These are phyloP conservation scores for Thinopyrum elongatum DNA, from an alignment of 176 grass and related monocot species.

Conservation along the genomic window DNA sequence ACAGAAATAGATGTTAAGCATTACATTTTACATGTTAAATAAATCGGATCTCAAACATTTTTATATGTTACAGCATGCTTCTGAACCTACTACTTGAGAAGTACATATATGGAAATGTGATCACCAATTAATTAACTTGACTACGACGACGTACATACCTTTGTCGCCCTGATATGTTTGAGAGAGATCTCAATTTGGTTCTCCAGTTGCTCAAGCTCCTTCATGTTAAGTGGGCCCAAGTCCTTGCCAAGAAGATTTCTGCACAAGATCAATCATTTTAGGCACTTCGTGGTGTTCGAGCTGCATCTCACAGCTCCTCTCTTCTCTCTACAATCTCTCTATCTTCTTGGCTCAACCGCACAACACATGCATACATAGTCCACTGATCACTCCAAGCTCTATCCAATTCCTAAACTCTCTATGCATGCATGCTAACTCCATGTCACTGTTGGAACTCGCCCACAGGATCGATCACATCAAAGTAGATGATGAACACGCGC, in stretches of 20 bases:
- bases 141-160: constrained; percentile 36
- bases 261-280: neutral
- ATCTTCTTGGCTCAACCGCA: too few relatives aligned
- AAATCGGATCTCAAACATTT: neutral
- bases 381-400: too few relatives aligned
- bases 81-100: neutral
- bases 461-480: too few relatives aligned
- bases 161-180: constrained; percentile 64
- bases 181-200: constrained; percentile 80
- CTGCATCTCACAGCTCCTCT: neutral
- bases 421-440: too few relatives aligned
- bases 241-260: constrained; percentile 95
- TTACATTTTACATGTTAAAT: neutral
- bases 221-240: constrained; percentile 62
- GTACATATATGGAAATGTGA: neutral
- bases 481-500: too few relatives aligned
- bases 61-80: neutral
- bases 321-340: too few relatives aligned
- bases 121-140: neutral
- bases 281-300: too few relatives aligned
- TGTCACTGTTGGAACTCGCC: too few relatives aligned
- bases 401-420: too few relatives aligned
- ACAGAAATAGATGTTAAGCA: neutral
- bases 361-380: too few relatives aligned
- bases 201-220: constrained; percentile 87